Evolutionary conservation across 345 rosid genomes (phyloP).

Genomic region (Iberis pinnata): DNA sequence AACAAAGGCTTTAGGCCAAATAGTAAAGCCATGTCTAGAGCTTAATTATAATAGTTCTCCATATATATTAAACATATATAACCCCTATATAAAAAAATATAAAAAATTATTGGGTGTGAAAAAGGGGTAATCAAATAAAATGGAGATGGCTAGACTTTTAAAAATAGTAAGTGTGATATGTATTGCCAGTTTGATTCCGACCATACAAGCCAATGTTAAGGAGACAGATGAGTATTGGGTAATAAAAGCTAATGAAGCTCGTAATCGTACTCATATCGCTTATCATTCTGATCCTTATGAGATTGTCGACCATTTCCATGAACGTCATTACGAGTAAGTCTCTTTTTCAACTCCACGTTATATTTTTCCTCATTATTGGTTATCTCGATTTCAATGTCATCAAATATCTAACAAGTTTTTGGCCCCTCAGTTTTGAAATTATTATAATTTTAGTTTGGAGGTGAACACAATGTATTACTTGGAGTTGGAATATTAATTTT

Average conservation of each 20-base stretch:
- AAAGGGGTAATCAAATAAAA: conserved; percentile 24
- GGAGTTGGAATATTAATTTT: too few relatives aligned
- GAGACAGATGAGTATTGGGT: conserved; percentile 59
- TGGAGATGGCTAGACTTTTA: conserved; percentile 31
- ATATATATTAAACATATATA: conserved; percentile 5
- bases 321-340: conserved; percentile 25
- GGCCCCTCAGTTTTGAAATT: too few relatives aligned
- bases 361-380: too few relatives aligned
- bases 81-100: conserved; percentile 10
- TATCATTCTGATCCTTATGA: conserved; percentile 41
- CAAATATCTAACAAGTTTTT: too few relatives aligned
- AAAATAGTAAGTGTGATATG: conserved; percentile 28
- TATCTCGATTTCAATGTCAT: too few relatives aligned
- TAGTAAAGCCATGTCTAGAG: conserved; percentile 25
- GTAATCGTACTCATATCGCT: conserved; percentile 23
- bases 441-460: too few relatives aligned
- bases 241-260: conserved; percentile 33
- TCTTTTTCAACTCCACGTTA: too few relatives aligned
- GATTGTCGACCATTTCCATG: conserved; percentile 42
- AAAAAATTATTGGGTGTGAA: not conserved
- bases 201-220: conserved; percentile 31
- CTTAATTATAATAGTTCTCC: conserved; percentile 30
- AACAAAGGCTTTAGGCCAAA: conserved; percentile 21
- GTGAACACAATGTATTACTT: too few relatives aligned
- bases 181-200: conserved; percentile 31